These are phyloP conservation scores for Nepenthes mirabilis DNA, from an alignment of 148 eudicot genomes.

Conservation along the genomic window DNA sequence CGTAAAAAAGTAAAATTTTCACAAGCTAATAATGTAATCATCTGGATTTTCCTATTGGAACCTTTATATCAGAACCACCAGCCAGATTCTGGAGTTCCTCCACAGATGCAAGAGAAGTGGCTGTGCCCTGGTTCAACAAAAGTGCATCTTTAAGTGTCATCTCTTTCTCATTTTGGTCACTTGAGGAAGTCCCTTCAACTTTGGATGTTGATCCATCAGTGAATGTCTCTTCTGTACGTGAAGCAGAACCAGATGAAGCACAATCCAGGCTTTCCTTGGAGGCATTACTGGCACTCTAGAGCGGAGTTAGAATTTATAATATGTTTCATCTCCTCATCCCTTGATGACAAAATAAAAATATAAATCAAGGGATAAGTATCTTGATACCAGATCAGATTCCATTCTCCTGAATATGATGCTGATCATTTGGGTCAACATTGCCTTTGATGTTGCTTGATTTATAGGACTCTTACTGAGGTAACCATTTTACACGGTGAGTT, in stretches of 20 bases:
- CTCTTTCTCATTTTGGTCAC: constrained; percentile 38
- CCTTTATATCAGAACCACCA: constrained; percentile 98
- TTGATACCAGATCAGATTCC: constrained; percentile 77
- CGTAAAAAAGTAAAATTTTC: background rate
- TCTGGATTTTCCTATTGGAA: constrained; percentile 12
- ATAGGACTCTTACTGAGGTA: constrained; percentile 78
- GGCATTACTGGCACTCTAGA: constrained; percentile 22
- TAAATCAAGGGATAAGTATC: constrained; percentile 1
- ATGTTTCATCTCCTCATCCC: constrained; percentile 4
- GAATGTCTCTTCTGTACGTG: constrained; percentile 23
- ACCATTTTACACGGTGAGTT: constrained; percentile 13
- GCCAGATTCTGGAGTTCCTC: constrained; percentile 93
- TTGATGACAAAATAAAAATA: constrained; percentile 2
- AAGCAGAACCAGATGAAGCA: constrained; percentile 22
- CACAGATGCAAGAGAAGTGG: constrained; percentile 53
- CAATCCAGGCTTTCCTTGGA: constrained; percentile 31
- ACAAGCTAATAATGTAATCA: background rate
- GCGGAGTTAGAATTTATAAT: constrained; percentile 8
- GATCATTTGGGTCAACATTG: constrained; percentile 98
- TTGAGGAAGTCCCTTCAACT: constrained; percentile 31
- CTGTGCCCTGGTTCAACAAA: constrained; percentile 36
- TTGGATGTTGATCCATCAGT: constrained; percentile 23
- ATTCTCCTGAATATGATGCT: constrained; percentile 87
- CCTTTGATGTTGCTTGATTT: constrained; percentile 97
- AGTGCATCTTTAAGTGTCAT: constrained; percentile 45